These are phyloP conservation scores for Epichloe aotearoae DNA, from an alignment of 2,329 filamentous ascomycete genomes.

Conservation along the genomic window DNA sequence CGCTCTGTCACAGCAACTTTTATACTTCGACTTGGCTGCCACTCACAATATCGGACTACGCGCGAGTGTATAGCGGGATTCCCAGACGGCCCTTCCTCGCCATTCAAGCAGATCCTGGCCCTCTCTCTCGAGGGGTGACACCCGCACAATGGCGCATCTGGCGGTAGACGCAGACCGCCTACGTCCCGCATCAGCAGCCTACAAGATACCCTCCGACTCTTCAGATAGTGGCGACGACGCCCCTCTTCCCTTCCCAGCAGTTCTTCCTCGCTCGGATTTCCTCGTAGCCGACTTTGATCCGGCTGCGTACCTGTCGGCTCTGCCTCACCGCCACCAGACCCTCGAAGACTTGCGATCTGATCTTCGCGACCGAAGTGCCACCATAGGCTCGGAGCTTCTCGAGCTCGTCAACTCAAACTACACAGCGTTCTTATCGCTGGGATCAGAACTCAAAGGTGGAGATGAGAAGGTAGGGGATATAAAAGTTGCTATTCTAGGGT, in stretches of 20 bases:
- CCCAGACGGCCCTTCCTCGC: background rate
- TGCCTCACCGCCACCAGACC: constrained; percentile 83
- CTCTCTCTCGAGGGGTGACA: background rate
- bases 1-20: background rate
- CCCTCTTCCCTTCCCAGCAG: constrained; percentile 75
- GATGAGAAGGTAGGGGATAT: constrained; percentile 89
- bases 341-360: constrained; percentile 86
- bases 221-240: constrained; percentile 42
- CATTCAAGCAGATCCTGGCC: background rate
- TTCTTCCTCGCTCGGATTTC: constrained; percentile 74
- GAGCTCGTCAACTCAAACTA: constrained; percentile 96
- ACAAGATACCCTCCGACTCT: constrained; percentile 6
- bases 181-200: constrained; percentile 7
- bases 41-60: background rate
- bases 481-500: constrained; percentile 72
- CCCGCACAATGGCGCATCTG: constrained; percentile 4
- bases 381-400: constrained; percentile 73
- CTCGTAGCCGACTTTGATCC: constrained; percentile 66
- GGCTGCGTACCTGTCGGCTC: constrained; percentile 63
- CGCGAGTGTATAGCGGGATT: background rate
- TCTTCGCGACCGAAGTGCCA: constrained; percentile 64
- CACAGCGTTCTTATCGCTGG: constrained; percentile 75
- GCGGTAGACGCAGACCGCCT: background rate
- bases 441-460: constrained; percentile 68
- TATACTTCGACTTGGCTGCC: background rate